Conservation (phyloP, 202 grass and related monocot genomes). For the Panicum virgatum region DNA sequence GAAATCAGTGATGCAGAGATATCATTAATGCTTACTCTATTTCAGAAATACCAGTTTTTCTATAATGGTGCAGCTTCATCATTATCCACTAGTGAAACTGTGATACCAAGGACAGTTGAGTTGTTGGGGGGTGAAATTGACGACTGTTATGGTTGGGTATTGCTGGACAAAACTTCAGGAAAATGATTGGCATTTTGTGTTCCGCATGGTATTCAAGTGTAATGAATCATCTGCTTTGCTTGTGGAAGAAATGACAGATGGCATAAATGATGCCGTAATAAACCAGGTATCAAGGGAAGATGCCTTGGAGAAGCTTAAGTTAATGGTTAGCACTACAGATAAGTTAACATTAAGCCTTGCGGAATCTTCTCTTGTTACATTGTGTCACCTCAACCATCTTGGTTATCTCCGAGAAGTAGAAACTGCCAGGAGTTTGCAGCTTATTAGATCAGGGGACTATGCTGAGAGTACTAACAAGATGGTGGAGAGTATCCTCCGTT, state of each 20-base stretch:
- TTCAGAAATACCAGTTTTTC: slow-evolving; percentile 58
- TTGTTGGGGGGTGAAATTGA: slow-evolving; percentile 75
- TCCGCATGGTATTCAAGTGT: slow-evolving; percentile 59
- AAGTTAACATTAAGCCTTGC: slow-evolving; percentile 54
- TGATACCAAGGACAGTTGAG: slow-evolving; percentile 46
- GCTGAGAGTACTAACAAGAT: slow-evolving; percentile 67
- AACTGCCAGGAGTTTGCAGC: slow-evolving; percentile 34
- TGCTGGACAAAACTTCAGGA: slow-evolving; percentile 72
- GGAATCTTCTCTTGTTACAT: slow-evolving; percentile 62
- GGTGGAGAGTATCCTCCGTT: slow-evolving; percentile 69
- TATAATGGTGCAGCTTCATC: slow-evolving; percentile 33
- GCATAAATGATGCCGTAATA: slow-evolving; percentile 49
- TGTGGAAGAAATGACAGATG: slow-evolving; percentile 86
- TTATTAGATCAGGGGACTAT: slow-evolving; percentile 51
- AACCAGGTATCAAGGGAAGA: slow-evolving; percentile 45
- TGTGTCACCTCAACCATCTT: slow-evolving; percentile 63
- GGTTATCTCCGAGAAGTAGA: slow-evolving; percentile 52
- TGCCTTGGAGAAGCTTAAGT: slow-evolving; percentile 61
- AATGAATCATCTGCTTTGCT: slow-evolving; percentile 73
- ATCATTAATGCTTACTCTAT: slow-evolving; percentile 68
- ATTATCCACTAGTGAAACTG: slow-evolving; percentile 32
- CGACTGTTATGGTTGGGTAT: slow-evolving; percentile 69
- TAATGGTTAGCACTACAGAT: slow-evolving; percentile 55
- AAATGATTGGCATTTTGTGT: slow-evolving; percentile 75
- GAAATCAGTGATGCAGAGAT: slow-evolving; percentile 58